Conservation (phyloP, 2,329 filamentous ascomycete genomes). For the Diaporthe sp. region DNA sequence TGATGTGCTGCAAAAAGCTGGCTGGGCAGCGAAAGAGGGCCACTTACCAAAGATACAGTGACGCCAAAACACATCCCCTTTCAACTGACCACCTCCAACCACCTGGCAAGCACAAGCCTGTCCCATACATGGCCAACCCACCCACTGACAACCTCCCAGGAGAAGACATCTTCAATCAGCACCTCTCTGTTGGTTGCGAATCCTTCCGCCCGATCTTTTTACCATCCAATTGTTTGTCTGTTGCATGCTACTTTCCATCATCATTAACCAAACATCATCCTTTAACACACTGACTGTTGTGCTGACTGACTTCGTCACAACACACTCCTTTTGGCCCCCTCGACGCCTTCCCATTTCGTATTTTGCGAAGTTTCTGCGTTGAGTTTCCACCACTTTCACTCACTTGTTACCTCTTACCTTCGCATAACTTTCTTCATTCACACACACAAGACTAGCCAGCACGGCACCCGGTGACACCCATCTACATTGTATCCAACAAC, state of each 20-base stretch:
- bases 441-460: background rate
- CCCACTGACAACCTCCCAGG: background rate
- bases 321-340: background rate
- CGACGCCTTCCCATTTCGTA: background rate
- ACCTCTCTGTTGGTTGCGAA: background rate
- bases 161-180: background rate
- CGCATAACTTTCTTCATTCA: background rate
- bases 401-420: background rate
- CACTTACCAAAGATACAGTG: background rate
- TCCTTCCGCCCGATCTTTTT: background rate
- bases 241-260: slow-evolving; percentile 7
- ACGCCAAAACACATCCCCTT: background rate
- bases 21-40: background rate
- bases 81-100: background rate
- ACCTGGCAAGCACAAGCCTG: background rate
- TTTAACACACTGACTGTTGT: slow-evolving; percentile 20
- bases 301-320: background rate
- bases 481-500: background rate
- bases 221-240: background rate
- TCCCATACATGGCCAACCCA: background rate
- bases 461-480: background rate
- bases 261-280: slow-evolving; percentile 14
- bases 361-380: background rate
- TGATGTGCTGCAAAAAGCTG: background rate
- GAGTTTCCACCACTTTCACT: background rate